These are phyloP conservation scores for Gaeumannomyces tritici DNA, from an alignment of 2,329 filamentous ascomycete genomes.

Conservation along the genomic window DNA sequence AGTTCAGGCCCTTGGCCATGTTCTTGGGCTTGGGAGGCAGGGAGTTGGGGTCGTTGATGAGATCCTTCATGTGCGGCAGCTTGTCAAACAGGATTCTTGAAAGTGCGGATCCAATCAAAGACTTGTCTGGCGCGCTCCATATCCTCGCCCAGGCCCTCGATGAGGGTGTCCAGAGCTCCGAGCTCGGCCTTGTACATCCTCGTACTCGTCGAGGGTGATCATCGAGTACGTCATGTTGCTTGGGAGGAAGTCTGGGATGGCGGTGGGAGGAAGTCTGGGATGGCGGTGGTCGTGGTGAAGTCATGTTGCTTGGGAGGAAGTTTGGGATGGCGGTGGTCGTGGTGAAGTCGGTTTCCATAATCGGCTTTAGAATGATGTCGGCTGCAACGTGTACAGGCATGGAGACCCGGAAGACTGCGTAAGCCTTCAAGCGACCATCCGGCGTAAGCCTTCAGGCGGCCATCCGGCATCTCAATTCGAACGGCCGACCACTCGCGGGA, in stretches of 20 bases:
- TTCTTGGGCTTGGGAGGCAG: too few species aligned
- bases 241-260: too few species aligned
- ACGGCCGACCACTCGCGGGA: not conserved
- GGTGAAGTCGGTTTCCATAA: not conserved
- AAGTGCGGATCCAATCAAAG: too few species aligned
- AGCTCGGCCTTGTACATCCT: slow-evolving; percentile 11
- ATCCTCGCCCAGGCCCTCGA: not conserved
- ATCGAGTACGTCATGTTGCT: not conserved
- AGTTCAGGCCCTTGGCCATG: slow-evolving; percentile 19
- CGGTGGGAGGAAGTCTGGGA: too few species aligned
- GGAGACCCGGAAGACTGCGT: slow-evolving; percentile 8
- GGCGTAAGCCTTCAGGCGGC: slow-evolving; percentile 1
- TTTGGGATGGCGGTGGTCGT: not conserved
- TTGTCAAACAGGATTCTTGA: too few species aligned
- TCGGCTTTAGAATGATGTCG: not conserved
- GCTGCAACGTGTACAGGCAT: not conserved
- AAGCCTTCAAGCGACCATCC: too few species aligned
- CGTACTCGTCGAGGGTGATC: slow-evolving; percentile 8
- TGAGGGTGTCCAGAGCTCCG: slow-evolving; percentile 7
- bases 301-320: too few species aligned
- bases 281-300: too few species aligned
- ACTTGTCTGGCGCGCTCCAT: too few species aligned
- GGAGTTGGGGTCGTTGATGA: slow-evolving; percentile 1
- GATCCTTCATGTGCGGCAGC: slow-evolving; percentile 13
- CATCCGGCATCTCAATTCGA: not conserved